Evolutionary conservation across 2,329 filamentous ascomycete genomes (phyloP).

Genomic region (Calonectria henricotiae): DNA sequence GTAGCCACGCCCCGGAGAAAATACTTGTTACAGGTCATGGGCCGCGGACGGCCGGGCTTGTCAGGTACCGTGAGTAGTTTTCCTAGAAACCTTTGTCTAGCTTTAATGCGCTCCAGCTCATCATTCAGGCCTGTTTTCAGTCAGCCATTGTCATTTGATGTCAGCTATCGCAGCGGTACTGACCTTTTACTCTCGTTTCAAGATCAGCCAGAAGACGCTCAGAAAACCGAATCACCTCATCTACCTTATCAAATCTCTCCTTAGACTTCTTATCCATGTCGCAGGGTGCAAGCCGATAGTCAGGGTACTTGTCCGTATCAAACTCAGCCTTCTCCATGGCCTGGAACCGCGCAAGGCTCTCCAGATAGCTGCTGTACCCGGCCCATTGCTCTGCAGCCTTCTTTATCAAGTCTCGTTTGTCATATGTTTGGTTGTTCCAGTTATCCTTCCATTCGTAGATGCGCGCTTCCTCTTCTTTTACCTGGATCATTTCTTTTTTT

Average conservation of each 20-base stretch:
- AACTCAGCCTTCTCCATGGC: slow-evolving; percentile 60
- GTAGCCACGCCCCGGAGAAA: slow-evolving; percentile 69
- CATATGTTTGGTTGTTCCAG: slow-evolving; percentile 48
- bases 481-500: slow-evolving; percentile 50
- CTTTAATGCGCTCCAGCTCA: slow-evolving; percentile 55
- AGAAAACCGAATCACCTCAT: slow-evolving; percentile 57
- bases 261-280: slow-evolving; percentile 57
- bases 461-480: slow-evolving; percentile 50
- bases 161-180: slow-evolving; percentile 33
- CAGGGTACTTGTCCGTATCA: slow-evolving; percentile 59
- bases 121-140: slow-evolving; percentile 51
- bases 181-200: slow-evolving; percentile 58
- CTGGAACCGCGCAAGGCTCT: slow-evolving; percentile 57
- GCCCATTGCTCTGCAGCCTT: slow-evolving; percentile 56
- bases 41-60: slow-evolving; percentile 57
- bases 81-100: slow-evolving; percentile 60
- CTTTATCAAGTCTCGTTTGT: slow-evolving; percentile 55
- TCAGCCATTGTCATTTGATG: slow-evolving; percentile 43
- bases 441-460: slow-evolving; percentile 53
- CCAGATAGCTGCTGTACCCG: slow-evolving; percentile 56
- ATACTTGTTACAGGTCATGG: slow-evolving; percentile 65
- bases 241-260: slow-evolving; percentile 52
- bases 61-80: slow-evolving; percentile 60
- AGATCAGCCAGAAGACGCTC: slow-evolving; percentile 57
- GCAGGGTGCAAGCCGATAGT: slow-evolving; percentile 61